Evolutionary conservation across 306 rosid genomes (phyloP), one percentile per base, ranked within the genome.

Genomic region (Aeschynomene evenia): DNA sequence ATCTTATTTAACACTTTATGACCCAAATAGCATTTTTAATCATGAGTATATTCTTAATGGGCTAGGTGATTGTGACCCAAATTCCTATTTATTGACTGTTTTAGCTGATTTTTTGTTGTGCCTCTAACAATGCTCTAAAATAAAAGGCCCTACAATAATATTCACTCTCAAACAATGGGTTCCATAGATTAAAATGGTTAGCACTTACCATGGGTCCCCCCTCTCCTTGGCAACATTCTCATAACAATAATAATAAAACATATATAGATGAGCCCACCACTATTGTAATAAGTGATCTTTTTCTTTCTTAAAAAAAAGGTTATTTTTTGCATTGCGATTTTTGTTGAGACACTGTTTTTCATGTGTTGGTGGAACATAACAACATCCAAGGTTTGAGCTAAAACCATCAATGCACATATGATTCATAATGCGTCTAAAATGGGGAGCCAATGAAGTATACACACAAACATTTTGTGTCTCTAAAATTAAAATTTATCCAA

Each of bases 111-210:
- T n/a, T n/a, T n/a, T n/a, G n/a, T n/a, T n/a, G n/a, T n/a, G n/a
- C n/a, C n/a, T n/a, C n/a, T n/a, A n/a, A n/a, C n/a, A n/a, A n/a
- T n/a, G n/a, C n/a, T n/a, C n/a, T n/a, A n/a, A n/a, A n/a, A n/a
- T n/a, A n/a, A n/a, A n/a, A n/a, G n/a, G n/a, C n/a, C n/a, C n/a
- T n/a, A n/a, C n/a, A n/a, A n/a, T n/a, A n/a, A n/a, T n/a, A n/a
- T n/a, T n/a, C n/a, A n/a, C n/a, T n/a, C n/a, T n/a, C n/a, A n/a
- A n/a, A n/a, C 4, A 62, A 45, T 15, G 71, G 14, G 6, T n/a
- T 18, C 2, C 60, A 52, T 40, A 28, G 28, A 56, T 53, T 12
- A 4, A 52, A 62, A 76, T 61, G 66, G 71, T 11, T 43, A 22
- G 1, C 19, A 24, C 72, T 12, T 33, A 7, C 57, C 29, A 15